Evolutionary conservation across 139 green algal genomes (phyloP).

Genomic region (Auxenochlorella protothecoides): DNA sequence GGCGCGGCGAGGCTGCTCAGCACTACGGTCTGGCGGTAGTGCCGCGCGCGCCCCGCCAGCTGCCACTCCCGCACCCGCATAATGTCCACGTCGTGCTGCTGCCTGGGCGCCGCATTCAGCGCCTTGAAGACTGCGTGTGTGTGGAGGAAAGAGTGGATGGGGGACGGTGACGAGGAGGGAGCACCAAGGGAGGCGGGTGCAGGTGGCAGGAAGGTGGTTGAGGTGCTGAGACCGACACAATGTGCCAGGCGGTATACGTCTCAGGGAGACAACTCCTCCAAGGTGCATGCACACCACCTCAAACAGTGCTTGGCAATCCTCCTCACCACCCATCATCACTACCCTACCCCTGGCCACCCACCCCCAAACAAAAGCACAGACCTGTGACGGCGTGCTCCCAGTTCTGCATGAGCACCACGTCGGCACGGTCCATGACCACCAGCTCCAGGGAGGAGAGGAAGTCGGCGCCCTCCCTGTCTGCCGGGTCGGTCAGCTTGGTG

Average conservation of each 20-base stretch:
- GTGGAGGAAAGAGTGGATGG: no score
- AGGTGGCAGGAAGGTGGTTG: not conserved
- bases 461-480: conserved; percentile 41
- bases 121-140: conserved; percentile 47
- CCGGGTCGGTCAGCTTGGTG: conserved; percentile 52
- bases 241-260: no score
- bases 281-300: no score
- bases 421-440: conserved; percentile 65
- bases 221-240: not conserved
- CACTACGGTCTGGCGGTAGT: conserved; percentile 83
- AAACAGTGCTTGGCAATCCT: no score
- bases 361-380: not conserved
- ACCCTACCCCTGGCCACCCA: no score
- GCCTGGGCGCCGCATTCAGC: conserved; percentile 71
- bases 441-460: conserved; percentile 91
- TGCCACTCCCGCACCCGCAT: conserved; percentile 73
- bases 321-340: no score
- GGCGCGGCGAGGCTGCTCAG: conserved; percentile 57
- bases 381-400: conserved; percentile 60
- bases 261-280: no score
- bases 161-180: no score
- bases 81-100: conserved; percentile 81
- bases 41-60: conserved; percentile 27
- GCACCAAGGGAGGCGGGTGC: not conserved
- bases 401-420: conserved; percentile 92